phyloP scores from a whole-genome alignment of 179 eudicot genomes.

The Heliamphora pulchella region DNA sequence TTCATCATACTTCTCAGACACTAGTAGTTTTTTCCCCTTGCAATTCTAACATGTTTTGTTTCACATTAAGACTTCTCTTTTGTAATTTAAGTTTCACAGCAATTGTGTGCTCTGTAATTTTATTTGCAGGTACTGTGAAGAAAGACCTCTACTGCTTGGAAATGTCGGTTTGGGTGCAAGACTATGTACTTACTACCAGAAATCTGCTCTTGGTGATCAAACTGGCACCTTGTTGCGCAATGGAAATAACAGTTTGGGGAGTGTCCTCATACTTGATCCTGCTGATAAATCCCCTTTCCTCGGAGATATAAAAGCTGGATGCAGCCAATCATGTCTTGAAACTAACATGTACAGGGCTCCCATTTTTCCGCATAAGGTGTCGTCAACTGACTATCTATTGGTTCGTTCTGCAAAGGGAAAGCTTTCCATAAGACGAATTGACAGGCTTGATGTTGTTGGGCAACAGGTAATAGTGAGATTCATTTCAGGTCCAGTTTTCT shows the following conservation, averaged over 20 bases:
- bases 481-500: background rate
- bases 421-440: conserved; percentile 86
- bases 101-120: background rate
- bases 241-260: conserved; percentile 56
- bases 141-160: conserved; percentile 90
- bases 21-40: background rate
- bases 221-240: conserved; percentile 55
- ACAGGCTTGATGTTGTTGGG: conserved; percentile 85
- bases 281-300: conserved; percentile 97
- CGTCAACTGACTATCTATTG: conserved; percentile 84
- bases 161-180: conserved; percentile 97
- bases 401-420: conserved; percentile 95
- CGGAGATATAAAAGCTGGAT: conserved; percentile 89
- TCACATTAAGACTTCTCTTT: background rate
- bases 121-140: conserved; percentile 81
- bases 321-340: conserved; percentile 81
- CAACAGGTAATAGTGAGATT: conserved; percentile 58
- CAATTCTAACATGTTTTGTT: background rate
- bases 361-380: conserved; percentile 72
- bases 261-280: conserved; percentile 75
- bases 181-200: conserved; percentile 90
- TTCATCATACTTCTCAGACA: background rate
- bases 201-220: conserved; percentile 76
- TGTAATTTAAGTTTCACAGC: background rate
- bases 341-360: conserved; percentile 97